Evolutionary conservation across 2,329 filamentous ascomycete genomes (phyloP).

Genomic region (Fusarium protoensiforme): DNA sequence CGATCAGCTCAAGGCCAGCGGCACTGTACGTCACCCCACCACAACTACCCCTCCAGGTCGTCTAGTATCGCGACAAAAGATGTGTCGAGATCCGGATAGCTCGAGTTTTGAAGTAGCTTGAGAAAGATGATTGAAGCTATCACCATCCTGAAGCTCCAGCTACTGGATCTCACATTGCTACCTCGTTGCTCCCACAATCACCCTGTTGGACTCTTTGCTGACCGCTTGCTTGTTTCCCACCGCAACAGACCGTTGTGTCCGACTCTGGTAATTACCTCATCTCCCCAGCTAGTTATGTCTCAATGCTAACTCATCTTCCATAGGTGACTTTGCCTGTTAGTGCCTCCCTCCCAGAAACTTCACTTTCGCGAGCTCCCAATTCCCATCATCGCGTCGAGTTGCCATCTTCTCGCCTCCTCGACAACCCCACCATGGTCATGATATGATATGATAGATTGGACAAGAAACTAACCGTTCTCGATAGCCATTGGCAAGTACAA

Average conservation of each 20-base stretch:
- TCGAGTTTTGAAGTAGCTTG: conserved; percentile 6
- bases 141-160: not conserved
- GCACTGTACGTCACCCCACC: conserved; percentile 79
- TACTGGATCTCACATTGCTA: not conserved
- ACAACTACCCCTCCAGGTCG: conserved; percentile 48
- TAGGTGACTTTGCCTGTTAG: conserved; percentile 83
- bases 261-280: conserved; percentile 81
- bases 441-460: conserved; percentile 22
- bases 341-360: conserved; percentile 43
- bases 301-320: conserved; percentile 47
- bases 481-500: conserved; percentile 98
- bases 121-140: not conserved
- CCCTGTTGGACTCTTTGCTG: conserved; percentile 30
- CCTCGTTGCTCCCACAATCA: not conserved
- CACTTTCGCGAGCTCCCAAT: conserved; percentile 8
- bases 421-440: conserved; percentile 15
- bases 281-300: conserved; percentile 7
- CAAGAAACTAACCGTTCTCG: conserved; percentile 38
- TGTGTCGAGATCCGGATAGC: conserved; percentile 8
- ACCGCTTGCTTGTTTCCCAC: conserved; percentile 32
- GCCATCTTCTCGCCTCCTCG: not conserved
- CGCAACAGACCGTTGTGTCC: conserved; percentile 84
- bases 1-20: conserved; percentile 95
- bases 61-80: conserved; percentile 20
- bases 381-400: conserved; percentile 1